Conservation (phyloP, 1,284 basidiomycete species). For the Violaceomyces palustris region DNA sequence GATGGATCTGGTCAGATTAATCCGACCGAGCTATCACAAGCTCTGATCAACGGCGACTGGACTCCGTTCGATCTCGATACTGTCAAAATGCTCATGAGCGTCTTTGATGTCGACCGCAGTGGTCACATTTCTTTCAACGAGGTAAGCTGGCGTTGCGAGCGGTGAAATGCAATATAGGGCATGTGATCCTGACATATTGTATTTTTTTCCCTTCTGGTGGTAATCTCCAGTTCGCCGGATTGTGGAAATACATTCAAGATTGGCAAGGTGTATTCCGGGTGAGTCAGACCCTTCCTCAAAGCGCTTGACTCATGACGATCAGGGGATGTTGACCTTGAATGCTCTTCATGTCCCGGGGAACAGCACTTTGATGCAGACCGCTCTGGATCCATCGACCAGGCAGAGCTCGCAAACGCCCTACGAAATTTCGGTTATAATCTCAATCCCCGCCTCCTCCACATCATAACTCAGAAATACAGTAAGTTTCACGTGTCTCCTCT, state of each 20-base stretch:
- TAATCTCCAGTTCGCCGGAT: slow-evolving; percentile 18
- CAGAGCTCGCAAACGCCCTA: slow-evolving; percentile 32
- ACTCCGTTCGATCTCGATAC: slow-evolving; percentile 38
- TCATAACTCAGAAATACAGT: slow-evolving; percentile 42
- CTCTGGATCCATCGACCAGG: slow-evolving; percentile 34
- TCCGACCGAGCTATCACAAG: slow-evolving; percentile 35
- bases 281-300: not conserved
- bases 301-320: no score
- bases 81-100: slow-evolving; percentile 46
- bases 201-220: no score
- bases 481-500: no score
- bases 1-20: slow-evolving; percentile 37
- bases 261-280: slow-evolving; percentile 42
- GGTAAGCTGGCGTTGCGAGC: slow-evolving; percentile 1
- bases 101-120: slow-evolving; percentile 40
- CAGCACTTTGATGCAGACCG: slow-evolving; percentile 36
- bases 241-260: slow-evolving; percentile 45
- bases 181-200: no score
- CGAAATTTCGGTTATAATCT: slow-evolving; percentile 40
- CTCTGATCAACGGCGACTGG: slow-evolving; percentile 47
- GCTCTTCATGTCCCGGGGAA: no score
- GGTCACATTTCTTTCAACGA: slow-evolving; percentile 47
- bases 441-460: slow-evolving; percentile 31
- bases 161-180: not conserved
- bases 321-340: no score